phyloP scores from a whole-genome alignment of 352 stramenopile genomes.

The Globisporangium paroecandrum region DNA sequence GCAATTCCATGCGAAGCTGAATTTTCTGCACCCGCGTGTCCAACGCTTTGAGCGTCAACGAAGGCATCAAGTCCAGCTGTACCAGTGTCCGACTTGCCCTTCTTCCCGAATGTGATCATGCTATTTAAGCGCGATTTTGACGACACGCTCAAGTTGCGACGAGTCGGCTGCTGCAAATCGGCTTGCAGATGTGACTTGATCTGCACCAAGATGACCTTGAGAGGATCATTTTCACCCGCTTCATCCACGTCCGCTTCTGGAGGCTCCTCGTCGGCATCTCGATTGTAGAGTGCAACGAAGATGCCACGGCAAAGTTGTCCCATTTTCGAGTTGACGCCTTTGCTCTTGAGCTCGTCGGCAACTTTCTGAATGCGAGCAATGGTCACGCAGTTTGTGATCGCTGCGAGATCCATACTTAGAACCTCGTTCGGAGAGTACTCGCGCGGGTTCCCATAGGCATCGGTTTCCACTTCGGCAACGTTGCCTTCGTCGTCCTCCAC shows the following conservation, averaged over 20 bases:
- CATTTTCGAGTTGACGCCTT: constrained; percentile 20
- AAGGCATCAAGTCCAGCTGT: not conserved
- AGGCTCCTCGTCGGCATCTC: constrained; percentile 40
- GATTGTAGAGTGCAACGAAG: constrained; percentile 61
- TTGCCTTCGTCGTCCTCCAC: constrained; percentile 61
- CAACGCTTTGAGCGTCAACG: not conserved
- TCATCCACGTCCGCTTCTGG: constrained; percentile 17
- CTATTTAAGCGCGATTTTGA: constrained; percentile 6
- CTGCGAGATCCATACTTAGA: constrained; percentile 51
- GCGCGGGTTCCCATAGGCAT: constrained; percentile 54
- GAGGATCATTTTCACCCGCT: constrained; percentile 23
- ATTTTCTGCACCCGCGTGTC: not conserved
- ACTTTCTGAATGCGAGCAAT: constrained; percentile 27
- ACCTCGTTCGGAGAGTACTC: constrained; percentile 47
- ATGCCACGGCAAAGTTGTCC: constrained; percentile 53
- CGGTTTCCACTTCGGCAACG: constrained; percentile 55
- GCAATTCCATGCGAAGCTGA: not conserved
- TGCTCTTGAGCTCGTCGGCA: constrained; percentile 31
- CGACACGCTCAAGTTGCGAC: not conserved
- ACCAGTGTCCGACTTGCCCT: not conserved
- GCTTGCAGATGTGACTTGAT: constrained; percentile 48
- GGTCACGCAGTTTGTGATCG: constrained; percentile 44
- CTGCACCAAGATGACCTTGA: constrained; percentile 39
- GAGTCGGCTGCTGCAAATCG: constrained; percentile 16
- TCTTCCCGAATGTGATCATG: constrained; percentile 7